These are phyloP conservation scores for Mediolabrus comicus DNA, from an alignment of 108 stramenopile genomes.

Conservation along the genomic window DNA sequence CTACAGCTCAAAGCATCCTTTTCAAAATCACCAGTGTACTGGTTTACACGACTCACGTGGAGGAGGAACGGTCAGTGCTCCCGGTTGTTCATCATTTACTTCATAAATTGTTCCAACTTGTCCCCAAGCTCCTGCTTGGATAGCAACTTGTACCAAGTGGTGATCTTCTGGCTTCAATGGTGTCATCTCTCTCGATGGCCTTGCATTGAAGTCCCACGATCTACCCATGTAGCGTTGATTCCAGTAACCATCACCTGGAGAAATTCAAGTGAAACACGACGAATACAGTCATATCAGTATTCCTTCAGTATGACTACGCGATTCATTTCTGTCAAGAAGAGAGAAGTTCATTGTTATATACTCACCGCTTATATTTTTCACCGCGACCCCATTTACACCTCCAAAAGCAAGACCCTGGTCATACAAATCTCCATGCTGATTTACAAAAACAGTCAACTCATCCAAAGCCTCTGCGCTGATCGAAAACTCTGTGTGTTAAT, in stretches of 20 bases:
- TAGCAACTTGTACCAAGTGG: conserved; percentile 52
- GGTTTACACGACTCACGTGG: conserved; percentile 39
- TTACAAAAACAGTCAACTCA: conserved; percentile 39
- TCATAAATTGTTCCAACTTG: conserved; percentile 50
- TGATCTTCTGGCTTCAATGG: conserved; percentile 54
- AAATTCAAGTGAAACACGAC: too few species aligned
- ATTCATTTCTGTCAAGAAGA: too few species aligned
- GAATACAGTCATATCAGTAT: too few species aligned
- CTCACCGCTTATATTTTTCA: conserved; percentile 28
- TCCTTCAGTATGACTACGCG: too few species aligned
- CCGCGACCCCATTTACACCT: conserved; percentile 53
- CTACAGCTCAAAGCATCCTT: too few species aligned
- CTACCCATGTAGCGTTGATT: conserved; percentile 50
- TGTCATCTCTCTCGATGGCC: conserved; percentile 47
- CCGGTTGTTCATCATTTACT: conserved; percentile 33
- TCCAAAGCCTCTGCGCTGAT: conserved; percentile 53
- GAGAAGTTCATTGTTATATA: too few species aligned
- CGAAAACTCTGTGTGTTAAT: conserved; percentile 45
- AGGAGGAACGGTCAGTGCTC: conserved; percentile 32
- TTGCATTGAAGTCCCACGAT: conserved; percentile 44
- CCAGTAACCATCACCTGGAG: conserved; percentile 58
- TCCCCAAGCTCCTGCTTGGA: conserved; percentile 50
- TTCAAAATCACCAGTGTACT: too few species aligned
- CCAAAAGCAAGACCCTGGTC: conserved; percentile 62
- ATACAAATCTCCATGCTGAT: conserved; percentile 47